phyloP scores from a whole-genome alignment of 2,329 filamentous ascomycete species.

The Lecanicillium sp. region DNA sequence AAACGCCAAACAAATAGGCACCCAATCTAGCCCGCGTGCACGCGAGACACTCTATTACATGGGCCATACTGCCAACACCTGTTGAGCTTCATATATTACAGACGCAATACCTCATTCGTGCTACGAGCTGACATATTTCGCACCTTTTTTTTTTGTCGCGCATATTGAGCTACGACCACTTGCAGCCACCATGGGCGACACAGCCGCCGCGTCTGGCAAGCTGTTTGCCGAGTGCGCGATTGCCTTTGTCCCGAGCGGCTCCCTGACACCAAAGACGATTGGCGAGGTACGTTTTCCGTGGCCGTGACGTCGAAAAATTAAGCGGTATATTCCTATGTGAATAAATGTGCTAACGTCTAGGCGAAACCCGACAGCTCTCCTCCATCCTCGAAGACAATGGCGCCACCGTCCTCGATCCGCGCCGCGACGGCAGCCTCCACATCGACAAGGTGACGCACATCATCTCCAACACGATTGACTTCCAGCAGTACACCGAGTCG shows the following conservation, averaged over 20 bases:
- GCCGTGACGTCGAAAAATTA: too few relatives aligned
- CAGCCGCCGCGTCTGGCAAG: constrained; percentile 1
- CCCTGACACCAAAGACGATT: constrained; percentile 31
- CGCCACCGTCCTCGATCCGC: constrained; percentile 38
- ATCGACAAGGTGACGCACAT: constrained; percentile 47
- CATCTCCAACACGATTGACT: constrained; percentile 73
- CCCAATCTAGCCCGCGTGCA: constrained; percentile 2
- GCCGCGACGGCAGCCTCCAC: constrained; percentile 39
- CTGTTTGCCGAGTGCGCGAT: constrained; percentile 36
- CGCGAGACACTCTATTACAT: constrained; percentile 7
- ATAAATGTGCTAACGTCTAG: neutral
- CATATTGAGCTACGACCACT: neutral
- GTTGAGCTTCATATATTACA: neutral
- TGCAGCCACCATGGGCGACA: constrained; percentile 19
- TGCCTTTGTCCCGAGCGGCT: constrained; percentile 36
- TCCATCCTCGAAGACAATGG: constrained; percentile 39
- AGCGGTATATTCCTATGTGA: too few relatives aligned
- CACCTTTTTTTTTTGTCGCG: neutral
- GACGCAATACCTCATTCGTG: too few relatives aligned
- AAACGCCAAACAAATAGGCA: constrained; percentile 10
- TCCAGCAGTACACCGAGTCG: constrained; percentile 73
- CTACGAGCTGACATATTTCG: neutral
- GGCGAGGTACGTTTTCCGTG: constrained; percentile 24
- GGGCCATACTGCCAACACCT: neutral
- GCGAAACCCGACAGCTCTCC: constrained; percentile 26